These are phyloP conservation scores for Gossypium turneri DNA, from an alignment of 345 rosid genomes.

Conservation along the genomic window DNA sequence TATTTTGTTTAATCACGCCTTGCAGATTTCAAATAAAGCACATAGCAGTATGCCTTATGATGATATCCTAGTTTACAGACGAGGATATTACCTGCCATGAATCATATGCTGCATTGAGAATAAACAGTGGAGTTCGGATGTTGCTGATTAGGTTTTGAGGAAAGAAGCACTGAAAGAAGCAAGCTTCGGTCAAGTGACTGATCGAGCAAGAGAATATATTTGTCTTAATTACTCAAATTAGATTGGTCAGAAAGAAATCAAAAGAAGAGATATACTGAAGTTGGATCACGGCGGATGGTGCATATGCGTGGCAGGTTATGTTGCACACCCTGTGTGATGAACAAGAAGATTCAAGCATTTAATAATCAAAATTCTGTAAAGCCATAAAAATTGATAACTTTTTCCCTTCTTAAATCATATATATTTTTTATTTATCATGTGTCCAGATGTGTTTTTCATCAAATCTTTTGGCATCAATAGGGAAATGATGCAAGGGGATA, in stretches of 20 bases:
- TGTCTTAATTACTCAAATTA: background rate
- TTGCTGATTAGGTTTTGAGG: conserved; percentile 78
- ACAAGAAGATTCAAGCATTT: background rate
- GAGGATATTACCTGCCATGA: conserved; percentile 87
- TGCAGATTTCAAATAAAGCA: background rate
- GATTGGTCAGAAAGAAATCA: background rate
- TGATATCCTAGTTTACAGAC: background rate
- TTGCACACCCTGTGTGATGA: conserved; percentile 45
- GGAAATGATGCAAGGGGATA: background rate
- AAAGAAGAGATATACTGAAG: conserved; percentile 46
- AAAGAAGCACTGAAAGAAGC: conserved; percentile 74
- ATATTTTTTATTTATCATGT: too few species aligned
- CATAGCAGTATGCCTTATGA: background rate
- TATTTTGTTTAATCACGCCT: background rate
- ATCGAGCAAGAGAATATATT: conserved; percentile 3
- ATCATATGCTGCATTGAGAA: conserved; percentile 92
- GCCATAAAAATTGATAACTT: background rate
- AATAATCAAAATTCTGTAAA: background rate
- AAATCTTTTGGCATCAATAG: background rate
- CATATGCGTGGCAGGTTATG: conserved; percentile 66
- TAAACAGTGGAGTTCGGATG: conserved; percentile 70
- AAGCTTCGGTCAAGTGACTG: conserved; percentile 11
- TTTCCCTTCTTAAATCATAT: background rate
- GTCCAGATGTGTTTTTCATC: background rate
- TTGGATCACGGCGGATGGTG: conserved; percentile 70